These are phyloP conservation scores for Thielaviopsis punctulata DNA, from an alignment of 2,329 filamentous ascomycete genomes.

Conservation along the genomic window DNA sequence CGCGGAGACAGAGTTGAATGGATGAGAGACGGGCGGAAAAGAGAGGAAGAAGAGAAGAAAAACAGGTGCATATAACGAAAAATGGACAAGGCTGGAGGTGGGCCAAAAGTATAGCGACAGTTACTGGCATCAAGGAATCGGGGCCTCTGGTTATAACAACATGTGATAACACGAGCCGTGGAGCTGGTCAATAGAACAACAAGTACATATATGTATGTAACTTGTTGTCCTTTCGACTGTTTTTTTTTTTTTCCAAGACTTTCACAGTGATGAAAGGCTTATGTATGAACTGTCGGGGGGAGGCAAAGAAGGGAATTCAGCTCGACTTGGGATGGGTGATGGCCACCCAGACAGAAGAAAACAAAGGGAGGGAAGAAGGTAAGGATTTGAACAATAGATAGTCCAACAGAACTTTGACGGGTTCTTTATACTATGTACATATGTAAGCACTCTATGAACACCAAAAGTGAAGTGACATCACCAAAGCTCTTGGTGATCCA, in stretches of 20 bases:
- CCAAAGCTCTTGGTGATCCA: too few relatives aligned
- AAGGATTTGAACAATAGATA: neutral
- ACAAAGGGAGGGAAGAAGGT: neutral
- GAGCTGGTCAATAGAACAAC: neutral
- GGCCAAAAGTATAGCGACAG: neutral
- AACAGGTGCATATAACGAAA: neutral
- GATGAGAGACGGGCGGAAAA: neutral
- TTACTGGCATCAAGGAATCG: neutral
- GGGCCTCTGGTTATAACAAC: neutral
- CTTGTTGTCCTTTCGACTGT: neutral
- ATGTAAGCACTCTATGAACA: too few relatives aligned
- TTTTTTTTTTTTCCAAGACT: neutral
- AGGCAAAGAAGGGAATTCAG: neutral
- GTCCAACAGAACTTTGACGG: neutral
- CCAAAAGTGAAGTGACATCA: too few relatives aligned
- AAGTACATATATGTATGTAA: neutral
- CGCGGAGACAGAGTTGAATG: too few relatives aligned
- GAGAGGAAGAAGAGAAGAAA: neutral
- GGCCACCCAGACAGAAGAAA: neutral
- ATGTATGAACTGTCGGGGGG: neutral
- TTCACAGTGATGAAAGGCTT: neutral
- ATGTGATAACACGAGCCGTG: neutral
- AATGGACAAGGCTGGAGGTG: neutral
- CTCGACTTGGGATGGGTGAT: too few relatives aligned
- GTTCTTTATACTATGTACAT: neutral